Conservation (phyloP, 2,329 filamentous ascomycete genomes). For the Sporothrix euskadiensis region DNA sequence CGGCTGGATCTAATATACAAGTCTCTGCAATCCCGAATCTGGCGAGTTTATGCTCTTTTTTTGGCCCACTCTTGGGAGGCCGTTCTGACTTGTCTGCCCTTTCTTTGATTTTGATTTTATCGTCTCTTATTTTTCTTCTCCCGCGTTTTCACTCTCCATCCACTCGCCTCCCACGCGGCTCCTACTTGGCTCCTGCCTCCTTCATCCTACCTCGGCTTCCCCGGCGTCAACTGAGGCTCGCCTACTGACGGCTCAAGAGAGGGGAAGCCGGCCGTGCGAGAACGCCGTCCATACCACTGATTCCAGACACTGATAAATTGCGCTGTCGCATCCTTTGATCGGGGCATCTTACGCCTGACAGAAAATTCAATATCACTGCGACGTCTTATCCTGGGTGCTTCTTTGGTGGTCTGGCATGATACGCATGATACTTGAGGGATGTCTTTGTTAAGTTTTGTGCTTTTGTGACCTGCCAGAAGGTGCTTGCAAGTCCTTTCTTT, state of each 20-base stretch:
- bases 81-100: neutral
- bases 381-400: neutral
- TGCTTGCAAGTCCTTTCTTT: constrained; percentile 9
- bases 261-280: neutral
- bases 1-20: constrained; percentile 29
- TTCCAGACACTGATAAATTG: neutral
- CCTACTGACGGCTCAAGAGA: neutral
- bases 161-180: neutral
- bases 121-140: neutral
- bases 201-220: neutral
- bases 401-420: neutral
- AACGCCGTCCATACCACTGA: neutral
- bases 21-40: constrained; percentile 27
- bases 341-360: neutral
- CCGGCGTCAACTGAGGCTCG: neutral
- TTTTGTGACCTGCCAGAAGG: neutral
- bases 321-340: neutral
- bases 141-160: neutral
- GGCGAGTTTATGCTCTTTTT: neutral
- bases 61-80: neutral
- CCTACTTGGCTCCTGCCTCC: neutral
- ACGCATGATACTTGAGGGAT: too few species aligned
- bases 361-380: too few species aligned
- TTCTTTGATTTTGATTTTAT: neutral
- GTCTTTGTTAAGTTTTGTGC: too few species aligned